Conservation (phyloP, 73 alveolate species). For the Tetrahymena borealis region DNA sequence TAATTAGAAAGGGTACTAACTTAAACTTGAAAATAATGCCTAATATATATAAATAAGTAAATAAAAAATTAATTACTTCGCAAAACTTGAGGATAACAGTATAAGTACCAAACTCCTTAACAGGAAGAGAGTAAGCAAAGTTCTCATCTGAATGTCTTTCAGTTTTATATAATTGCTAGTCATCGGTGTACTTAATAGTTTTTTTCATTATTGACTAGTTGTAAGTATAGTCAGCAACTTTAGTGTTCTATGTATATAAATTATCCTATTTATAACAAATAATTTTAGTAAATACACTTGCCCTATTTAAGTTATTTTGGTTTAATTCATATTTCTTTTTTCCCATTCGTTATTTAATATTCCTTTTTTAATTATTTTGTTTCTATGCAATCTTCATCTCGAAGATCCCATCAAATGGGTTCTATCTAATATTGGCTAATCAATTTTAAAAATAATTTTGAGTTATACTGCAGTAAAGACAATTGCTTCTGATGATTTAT, state of each 20-base stretch:
- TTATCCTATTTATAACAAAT: background rate
- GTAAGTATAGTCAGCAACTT: background rate
- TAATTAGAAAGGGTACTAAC: too few relatives aligned
- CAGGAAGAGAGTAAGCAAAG: background rate
- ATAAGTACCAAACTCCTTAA: background rate
- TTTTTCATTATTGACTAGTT: background rate
- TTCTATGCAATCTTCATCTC: too few relatives aligned
- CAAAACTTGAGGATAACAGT: background rate
- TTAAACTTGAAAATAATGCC: too few relatives aligned
- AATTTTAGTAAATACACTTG: too few relatives aligned
- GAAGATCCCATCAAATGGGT: too few relatives aligned
- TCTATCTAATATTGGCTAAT: background rate
- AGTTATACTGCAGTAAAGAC: background rate
- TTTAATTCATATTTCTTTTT: too few relatives aligned
- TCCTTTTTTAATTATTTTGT: too few relatives aligned
- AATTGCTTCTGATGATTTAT: background rate
- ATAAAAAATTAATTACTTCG: background rate
- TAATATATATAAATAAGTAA: background rate
- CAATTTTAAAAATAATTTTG: background rate
- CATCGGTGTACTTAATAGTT: background rate
- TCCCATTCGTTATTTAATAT: too few relatives aligned
- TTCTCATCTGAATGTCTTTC: background rate
- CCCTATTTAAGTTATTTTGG: too few relatives aligned
- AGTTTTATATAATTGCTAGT: background rate
- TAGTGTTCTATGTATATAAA: background rate